Evolutionary conservation across 495 filamentous ascomycete species (phyloP).

Genomic region (Cercophora scortea): DNA sequence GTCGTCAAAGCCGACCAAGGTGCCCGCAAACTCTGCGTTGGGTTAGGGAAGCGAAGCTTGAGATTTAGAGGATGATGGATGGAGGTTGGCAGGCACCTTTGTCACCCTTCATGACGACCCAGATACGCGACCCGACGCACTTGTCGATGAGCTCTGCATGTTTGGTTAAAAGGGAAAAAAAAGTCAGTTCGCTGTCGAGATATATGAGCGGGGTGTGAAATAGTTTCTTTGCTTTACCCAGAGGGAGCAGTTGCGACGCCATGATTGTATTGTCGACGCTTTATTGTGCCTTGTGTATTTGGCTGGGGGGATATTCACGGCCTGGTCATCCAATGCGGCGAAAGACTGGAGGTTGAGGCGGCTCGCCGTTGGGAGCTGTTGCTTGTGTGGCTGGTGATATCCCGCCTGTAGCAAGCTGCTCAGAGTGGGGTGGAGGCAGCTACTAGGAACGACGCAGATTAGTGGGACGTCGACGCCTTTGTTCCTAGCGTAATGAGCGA

Average conservation of each 20-base stretch:
- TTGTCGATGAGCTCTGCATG: conserved; percentile 89
- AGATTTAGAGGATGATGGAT: neutral
- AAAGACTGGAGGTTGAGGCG: no score
- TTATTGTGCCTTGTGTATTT: neutral
- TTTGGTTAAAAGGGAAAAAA: neutral
- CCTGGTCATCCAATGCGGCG: no score
- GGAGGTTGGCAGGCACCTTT: conserved; percentile 69
- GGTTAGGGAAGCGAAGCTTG: no score
- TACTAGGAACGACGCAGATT: no score
- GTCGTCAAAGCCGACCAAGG: conserved; percentile 91
- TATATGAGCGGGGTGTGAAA: neutral
- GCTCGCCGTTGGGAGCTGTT: no score
- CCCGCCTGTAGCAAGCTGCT: no score
- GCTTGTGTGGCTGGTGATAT: no score
- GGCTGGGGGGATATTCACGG: no score
- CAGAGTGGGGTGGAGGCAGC: no score
- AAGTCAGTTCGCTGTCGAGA: neutral
- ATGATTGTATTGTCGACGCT: conserved; percentile 30
- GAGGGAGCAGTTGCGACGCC: conserved; percentile 74
- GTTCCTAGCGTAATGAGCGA: no score
- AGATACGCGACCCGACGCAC: conserved; percentile 93
- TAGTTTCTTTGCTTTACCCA: conserved; percentile 47
- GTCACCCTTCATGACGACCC: conserved; percentile 99
- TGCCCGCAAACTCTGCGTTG: conserved; percentile 79
- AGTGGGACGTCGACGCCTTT: no score